Conservation (phyloP, 2,329 filamentous ascomycete genomes). For the Stenocarpella maydis region DNA sequence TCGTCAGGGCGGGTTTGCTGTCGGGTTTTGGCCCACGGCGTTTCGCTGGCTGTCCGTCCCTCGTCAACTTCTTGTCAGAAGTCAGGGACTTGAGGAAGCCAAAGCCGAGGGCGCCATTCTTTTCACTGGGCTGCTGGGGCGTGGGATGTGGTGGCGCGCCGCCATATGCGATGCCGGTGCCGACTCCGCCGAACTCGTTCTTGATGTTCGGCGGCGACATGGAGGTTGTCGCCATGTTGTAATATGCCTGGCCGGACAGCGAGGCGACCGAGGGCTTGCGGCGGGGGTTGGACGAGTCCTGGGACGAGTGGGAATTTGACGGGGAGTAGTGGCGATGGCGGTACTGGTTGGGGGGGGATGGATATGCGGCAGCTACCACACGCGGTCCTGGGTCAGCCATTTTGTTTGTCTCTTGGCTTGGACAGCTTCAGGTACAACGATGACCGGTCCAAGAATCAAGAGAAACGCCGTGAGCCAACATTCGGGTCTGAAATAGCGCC, state of each 20-base stretch:
- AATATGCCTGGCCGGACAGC: background rate
- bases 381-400: constrained; percentile 33
- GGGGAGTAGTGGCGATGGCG: constrained; percentile 10
- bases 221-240: constrained; percentile 26
- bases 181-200: constrained; percentile 30
- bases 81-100: constrained; percentile 67
- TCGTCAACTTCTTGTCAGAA: constrained; percentile 79
- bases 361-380: constrained; percentile 23
- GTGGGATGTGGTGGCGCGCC: constrained; percentile 12
- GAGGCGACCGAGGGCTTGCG: background rate
- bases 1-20: constrained; percentile 90
- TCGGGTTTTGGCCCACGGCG: constrained; percentile 94
- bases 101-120: constrained; percentile 55
- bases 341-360: constrained; percentile 6
- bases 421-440: background rate
- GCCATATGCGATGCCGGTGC: constrained; percentile 33
- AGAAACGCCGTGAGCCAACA: background rate
- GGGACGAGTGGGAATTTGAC: background rate
- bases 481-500: background rate
- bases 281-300: constrained; percentile 5
- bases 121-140: constrained; percentile 38
- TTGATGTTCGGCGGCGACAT: constrained; percentile 32
- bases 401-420: background rate
- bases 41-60: constrained; percentile 88
- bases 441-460: background rate